Percentiles rank a stretch among this genome's conserved stretches.
Evolutionary conservation across 208 protist genomes (phyloP).

Genomic region (Trichomonas vaginalis): DNA sequence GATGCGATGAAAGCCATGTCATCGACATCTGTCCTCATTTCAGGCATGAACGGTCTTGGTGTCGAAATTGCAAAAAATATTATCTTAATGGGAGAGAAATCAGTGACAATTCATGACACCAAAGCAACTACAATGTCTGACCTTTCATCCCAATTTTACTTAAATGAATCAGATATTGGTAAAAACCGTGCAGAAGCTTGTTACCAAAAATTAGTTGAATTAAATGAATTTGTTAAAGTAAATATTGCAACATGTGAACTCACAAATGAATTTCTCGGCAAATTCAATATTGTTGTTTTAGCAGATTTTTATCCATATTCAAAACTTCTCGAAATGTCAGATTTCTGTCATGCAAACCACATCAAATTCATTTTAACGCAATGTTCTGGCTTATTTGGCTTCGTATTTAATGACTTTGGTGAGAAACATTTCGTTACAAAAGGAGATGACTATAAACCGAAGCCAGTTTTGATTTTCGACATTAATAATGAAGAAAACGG

Average conservation of each 20-base stretch:
- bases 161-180: conserved; percentile 58
- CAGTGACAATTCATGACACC: conserved; percentile 58
- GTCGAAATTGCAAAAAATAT: conserved; percentile 77
- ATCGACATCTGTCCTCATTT: conserved; percentile 33
- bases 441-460: conserved; percentile 28
- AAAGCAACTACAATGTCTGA: conserved; percentile 43
- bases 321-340: conserved; percentile 25
- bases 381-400: conserved; percentile 34
- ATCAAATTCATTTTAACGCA: conserved; percentile 33
- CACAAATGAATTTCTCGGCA: neutral
- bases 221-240: conserved; percentile 60
- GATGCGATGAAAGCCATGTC: conserved; percentile 61
- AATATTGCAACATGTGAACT: neutral
- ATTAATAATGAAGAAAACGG: conserved; percentile 32
- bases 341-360: conserved; percentile 25
- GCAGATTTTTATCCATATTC: neutral
- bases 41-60: conserved; percentile 54
- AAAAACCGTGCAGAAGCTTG: conserved; percentile 46
- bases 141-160: conserved; percentile 61
- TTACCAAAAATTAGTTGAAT: conserved; percentile 49
- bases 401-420: conserved; percentile 42
- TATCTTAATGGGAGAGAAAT: conserved; percentile 61
- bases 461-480: conserved; percentile 22
- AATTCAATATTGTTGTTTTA: neutral
- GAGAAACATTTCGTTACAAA: conserved; percentile 32